phyloP scores from a whole-genome alignment of 768 basidiomycete species.

The Dioszegia aurantiaca region DNA sequence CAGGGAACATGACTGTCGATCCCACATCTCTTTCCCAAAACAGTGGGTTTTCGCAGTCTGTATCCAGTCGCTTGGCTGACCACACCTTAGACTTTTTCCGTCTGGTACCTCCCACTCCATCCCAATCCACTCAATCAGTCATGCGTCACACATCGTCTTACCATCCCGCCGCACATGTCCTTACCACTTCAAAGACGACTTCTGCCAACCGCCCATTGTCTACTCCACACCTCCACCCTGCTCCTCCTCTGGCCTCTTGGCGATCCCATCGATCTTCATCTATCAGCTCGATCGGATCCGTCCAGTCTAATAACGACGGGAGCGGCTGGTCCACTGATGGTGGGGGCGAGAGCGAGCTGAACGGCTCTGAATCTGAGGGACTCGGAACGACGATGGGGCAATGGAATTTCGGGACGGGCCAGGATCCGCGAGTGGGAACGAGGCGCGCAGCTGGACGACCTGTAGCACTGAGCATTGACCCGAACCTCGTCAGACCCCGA shows the following conservation, averaged over 20 bases:
- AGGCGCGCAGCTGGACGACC: background rate
- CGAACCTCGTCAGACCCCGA: constrained; percentile 21
- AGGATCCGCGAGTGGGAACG: background rate
- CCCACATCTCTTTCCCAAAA: background rate
- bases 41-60: background rate
- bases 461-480: constrained; percentile 25
- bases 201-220: background rate
- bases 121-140: background rate
- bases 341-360: constrained; percentile 6
- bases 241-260: background rate
- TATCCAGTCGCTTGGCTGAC: background rate
- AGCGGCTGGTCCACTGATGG: background rate
- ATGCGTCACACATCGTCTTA: constrained; percentile 6
- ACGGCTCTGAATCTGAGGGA: constrained; percentile 1
- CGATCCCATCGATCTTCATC: constrained; percentile 14
- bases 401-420: background rate
- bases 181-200: background rate
- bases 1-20: no score
- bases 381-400: background rate
- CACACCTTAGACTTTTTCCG: constrained; percentile 29
- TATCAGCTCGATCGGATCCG: constrained; percentile 12
- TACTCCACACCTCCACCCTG: constrained; percentile 9
- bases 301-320: background rate
- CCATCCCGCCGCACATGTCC: background rate
- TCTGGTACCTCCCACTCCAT: constrained; percentile 35